Evolutionary conservation across 192 early-diverging fungal species (phyloP).

Genomic region (Nowakowskiella sp.): DNA sequence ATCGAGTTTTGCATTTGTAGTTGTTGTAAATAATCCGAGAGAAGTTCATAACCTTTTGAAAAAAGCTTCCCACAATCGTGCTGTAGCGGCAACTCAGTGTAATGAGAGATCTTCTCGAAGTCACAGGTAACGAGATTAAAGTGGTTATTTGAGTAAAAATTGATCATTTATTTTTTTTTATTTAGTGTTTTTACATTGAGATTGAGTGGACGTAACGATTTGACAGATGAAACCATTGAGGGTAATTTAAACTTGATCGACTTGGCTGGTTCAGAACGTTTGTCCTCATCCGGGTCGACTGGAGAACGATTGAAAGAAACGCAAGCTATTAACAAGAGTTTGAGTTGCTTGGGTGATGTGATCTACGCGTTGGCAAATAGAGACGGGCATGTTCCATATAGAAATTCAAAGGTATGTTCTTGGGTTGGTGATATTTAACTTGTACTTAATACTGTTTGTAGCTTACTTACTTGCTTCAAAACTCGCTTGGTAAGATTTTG

Average conservation of each 20-base stretch:
- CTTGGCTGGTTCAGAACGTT: conserved; percentile 86
- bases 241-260: conserved; percentile 91
- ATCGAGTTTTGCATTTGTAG: conserved; percentile 3
- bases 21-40: conserved; percentile 32
- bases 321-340: conserved; percentile 92
- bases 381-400: conserved; percentile 79
- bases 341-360: conserved; percentile 84
- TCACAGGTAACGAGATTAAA: conserved; percentile 48
- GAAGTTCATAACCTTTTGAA: conserved; percentile 65
- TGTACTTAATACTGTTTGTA: conserved; percentile 24
- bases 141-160: too few species aligned
- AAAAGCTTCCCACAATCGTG: conserved; percentile 73
- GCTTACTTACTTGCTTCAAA: conserved; percentile 63
- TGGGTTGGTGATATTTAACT: conserved; percentile 43
- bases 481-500: conserved; percentile 40
- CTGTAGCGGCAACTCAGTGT: conserved; percentile 83
- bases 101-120: conserved; percentile 91
- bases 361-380: conserved; percentile 75
- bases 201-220: conserved; percentile 61
- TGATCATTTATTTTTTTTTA: not conserved
- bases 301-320: conserved; percentile 88
- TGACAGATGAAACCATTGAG: conserved; percentile 61
- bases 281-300: conserved; percentile 70
- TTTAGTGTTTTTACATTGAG: conserved; percentile 83
- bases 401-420: conserved; percentile 80